A percentile compares a stretch with the other conserved stretches of the same genome.
Evolutionary conservation across 2,329 filamentous ascomycete genomes (phyloP).

Genomic region (Neofusicoccum cordaticola): DNA sequence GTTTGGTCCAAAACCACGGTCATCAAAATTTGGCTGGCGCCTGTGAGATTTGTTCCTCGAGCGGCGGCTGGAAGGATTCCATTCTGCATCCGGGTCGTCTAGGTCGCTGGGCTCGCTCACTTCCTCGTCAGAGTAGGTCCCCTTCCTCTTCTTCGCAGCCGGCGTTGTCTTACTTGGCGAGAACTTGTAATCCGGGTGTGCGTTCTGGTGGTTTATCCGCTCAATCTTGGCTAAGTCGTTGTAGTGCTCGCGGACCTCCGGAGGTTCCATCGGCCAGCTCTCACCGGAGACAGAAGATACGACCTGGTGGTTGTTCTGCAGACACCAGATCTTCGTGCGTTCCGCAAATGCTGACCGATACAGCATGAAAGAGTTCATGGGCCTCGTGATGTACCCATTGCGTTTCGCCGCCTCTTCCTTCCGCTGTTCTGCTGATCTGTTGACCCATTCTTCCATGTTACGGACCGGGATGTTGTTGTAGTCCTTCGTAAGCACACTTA

Average conservation of each 20-base stretch:
- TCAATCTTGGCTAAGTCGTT: conserved; percentile 77
- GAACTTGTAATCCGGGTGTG: conserved; percentile 93
- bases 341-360: conserved; percentile 93
- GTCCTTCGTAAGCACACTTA: conserved; percentile 68
- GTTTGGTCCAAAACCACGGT: conserved; percentile 29
- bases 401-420: conserved; percentile 65
- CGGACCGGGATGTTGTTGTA: conserved; percentile 61
- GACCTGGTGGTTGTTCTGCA: conserved; percentile 88
- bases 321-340: conserved; percentile 75
- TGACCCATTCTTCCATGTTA: conserved; percentile 79
- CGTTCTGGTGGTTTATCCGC: conserved; percentile 76
- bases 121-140: conserved; percentile 35
- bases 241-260: conserved; percentile 71
- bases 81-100: conserved; percentile 37
- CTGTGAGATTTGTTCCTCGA: conserved; percentile 6
- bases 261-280: conserved; percentile 80
- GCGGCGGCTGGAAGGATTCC: conserved; percentile 30
- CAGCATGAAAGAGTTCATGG: conserved; percentile 98
- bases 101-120: conserved; percentile 43
- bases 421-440: conserved; percentile 65
- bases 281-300: conserved; percentile 83
- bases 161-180: conserved; percentile 69
- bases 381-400: conserved; percentile 79
- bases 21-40: conserved; percentile 23
- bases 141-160: conserved; percentile 49